These are phyloP conservation scores for Botrytis squamosa DNA, from an alignment of 2,329 filamentous ascomycete genomes.

Conservation along the genomic window DNA sequence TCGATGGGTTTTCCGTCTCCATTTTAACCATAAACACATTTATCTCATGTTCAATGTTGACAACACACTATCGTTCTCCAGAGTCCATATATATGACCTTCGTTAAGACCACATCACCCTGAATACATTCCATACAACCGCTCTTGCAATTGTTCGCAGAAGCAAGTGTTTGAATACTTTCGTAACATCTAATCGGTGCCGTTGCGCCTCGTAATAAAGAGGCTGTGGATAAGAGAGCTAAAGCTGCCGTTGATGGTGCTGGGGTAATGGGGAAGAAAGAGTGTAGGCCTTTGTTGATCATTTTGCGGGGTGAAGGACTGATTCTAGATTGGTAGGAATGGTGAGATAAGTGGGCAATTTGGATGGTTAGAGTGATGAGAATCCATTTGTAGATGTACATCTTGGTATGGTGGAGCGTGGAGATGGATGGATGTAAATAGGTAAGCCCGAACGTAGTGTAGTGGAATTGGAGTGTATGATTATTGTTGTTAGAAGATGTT, in stretches of 20 bases:
- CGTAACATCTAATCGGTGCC: neutral
- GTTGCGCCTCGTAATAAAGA: conserved; percentile 6
- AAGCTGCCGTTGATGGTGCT: neutral
- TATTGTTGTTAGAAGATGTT: neutral
- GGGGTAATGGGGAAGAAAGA: neutral
- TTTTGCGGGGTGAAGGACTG: neutral
- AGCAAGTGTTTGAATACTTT: neutral
- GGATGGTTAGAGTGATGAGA: neutral
- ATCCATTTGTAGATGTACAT: neutral
- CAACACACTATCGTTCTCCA: neutral
- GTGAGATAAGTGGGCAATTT: neutral
- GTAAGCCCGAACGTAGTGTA: neutral
- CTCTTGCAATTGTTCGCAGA: neutral
- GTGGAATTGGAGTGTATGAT: neutral
- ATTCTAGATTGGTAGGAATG: neutral
- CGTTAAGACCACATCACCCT: neutral
- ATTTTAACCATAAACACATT: neutral
- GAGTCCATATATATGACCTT: too few species aligned
- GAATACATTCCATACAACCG: neutral
- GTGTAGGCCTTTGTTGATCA: neutral
- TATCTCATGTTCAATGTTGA: neutral
- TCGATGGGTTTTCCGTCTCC: neutral
- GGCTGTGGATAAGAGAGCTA: neutral
- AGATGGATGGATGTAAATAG: neutral
- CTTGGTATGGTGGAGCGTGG: neutral